A percentile compares a stretch with the other conserved stretches of the same genome.
Evolutionary conservation across 768 basidiomycete genomes (phyloP).

Genomic region (Asterophora lycoperdoides): DNA sequence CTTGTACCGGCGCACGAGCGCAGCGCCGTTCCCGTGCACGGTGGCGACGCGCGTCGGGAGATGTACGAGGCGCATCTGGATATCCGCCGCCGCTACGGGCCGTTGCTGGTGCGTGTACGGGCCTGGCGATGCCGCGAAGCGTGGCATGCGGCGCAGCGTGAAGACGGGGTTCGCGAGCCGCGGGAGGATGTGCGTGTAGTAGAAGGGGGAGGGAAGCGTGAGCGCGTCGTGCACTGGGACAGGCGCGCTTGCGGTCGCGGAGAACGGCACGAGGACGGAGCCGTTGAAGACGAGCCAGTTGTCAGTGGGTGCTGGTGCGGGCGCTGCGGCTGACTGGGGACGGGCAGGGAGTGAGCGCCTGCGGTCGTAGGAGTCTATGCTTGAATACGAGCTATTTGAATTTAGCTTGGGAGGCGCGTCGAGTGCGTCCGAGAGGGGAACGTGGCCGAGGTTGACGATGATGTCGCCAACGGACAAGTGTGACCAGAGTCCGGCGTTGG

Average conservation of each 20-base stretch:
- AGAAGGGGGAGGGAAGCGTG: conserved; percentile 68
- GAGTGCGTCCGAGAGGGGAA: conserved; percentile 44
- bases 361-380: background rate
- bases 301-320: conserved; percentile 10
- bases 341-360: background rate
- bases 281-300: conserved; percentile 81
- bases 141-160: conserved; percentile 31
- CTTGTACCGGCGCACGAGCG: conserved; percentile 53
- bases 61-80: conserved; percentile 43
- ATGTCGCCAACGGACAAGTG: conserved; percentile 76
- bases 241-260: conserved; percentile 44
- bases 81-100: conserved; percentile 5
- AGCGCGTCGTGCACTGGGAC: conserved; percentile 55
- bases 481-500: conserved; percentile 64
- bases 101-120: background rate
- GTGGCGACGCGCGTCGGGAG: conserved; percentile 49
- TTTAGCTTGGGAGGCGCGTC: background rate
- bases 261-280: conserved; percentile 52
- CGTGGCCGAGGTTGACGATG: conserved; percentile 76
- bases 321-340: conserved; percentile 4
- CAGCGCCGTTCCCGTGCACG: conserved; percentile 55
- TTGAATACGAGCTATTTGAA: too few relatives aligned
- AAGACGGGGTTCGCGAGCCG: conserved; percentile 33
- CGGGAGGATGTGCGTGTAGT: conserved; percentile 65
- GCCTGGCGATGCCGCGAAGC: conserved; percentile 34